Percentiles rank a stretch among this genome's conserved stretches.
These are phyloP conservation scores for Iris pallida DNA, from an alignment of 116 monocot genomes.

Conservation along the genomic window DNA sequence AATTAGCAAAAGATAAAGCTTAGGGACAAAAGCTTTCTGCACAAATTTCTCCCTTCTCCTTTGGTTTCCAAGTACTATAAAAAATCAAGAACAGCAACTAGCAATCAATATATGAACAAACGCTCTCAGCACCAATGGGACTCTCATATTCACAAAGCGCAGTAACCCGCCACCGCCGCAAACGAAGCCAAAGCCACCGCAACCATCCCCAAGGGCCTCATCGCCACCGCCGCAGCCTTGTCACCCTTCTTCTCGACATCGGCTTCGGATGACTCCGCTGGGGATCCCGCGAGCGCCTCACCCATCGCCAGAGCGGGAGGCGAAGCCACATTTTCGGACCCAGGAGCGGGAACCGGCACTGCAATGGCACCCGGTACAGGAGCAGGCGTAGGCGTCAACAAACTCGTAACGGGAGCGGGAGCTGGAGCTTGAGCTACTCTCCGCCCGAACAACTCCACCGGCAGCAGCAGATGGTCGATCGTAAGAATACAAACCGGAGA, in stretches of 20 bases:
- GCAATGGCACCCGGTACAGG: conserved; percentile 4
- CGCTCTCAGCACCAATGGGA: not conserved
- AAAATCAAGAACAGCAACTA: too few relatives aligned
- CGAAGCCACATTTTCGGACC: not conserved
- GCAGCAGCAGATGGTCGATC: conserved; percentile 65
- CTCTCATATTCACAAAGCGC: not conserved
- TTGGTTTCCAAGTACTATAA: too few relatives aligned
- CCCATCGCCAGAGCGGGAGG: conserved; percentile 16
- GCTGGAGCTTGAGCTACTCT: conserved; percentile 47
- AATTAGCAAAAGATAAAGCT: too few relatives aligned
- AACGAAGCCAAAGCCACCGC: not conserved
- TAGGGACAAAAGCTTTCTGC: too few relatives aligned
- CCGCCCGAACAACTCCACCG: conserved; percentile 54
- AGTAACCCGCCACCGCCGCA: not conserved
- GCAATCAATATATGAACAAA: not conserved
- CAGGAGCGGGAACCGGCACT: too few relatives aligned
- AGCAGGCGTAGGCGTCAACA: conserved; percentile 16
- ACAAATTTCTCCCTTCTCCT: too few relatives aligned
- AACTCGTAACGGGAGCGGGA: conserved; percentile 19
- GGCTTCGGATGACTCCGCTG: conserved; percentile 16
- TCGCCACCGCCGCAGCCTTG: not conserved
- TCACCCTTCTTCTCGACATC: conserved; percentile 19
- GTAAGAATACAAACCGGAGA: conserved; percentile 60
- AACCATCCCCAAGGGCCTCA: not conserved
- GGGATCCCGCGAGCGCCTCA: conserved; percentile 29